Evolutionary conservation across 371 early-diverging fungal genomes (phyloP).

Genomic region (Mortierella sp.): DNA sequence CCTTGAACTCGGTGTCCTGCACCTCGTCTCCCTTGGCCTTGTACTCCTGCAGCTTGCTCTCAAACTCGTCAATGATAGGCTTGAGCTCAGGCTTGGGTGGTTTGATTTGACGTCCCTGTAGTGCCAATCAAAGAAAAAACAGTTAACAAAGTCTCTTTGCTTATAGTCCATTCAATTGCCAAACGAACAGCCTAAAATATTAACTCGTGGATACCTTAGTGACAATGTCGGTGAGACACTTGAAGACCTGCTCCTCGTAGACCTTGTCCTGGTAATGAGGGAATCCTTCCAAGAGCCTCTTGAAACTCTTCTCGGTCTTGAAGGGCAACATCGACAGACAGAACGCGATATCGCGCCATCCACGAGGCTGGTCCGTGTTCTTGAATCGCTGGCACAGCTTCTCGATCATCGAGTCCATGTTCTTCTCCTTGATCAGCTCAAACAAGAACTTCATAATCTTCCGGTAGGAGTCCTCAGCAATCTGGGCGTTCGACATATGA

Average conservation of each 20-base stretch:
- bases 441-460: slow-evolving; percentile 95
- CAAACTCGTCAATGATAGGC: slow-evolving; percentile 85
- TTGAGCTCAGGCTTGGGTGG: slow-evolving; percentile 81
- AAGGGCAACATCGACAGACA: slow-evolving; percentile 91
- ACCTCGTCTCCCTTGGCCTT: slow-evolving; percentile 59
- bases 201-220: slow-evolving; percentile 70
- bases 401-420: slow-evolving; percentile 94
- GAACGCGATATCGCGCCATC: slow-evolving; percentile 94
- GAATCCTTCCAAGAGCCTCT: slow-evolving; percentile 84
- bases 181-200: background rate
- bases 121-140: background rate
- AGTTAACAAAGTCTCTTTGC: background rate
- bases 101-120: slow-evolving; percentile 74
- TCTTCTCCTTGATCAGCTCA: slow-evolving; percentile 95
- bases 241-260: slow-evolving; percentile 84
- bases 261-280: slow-evolving; percentile 91
- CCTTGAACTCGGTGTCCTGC: slow-evolving; percentile 46
- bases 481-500: slow-evolving; percentile 79
- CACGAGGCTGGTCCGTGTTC: slow-evolving; percentile 78
- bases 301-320: slow-evolving; percentile 86
- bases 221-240: slow-evolving; percentile 86
- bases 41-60: slow-evolving; percentile 72
- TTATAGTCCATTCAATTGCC: background rate
- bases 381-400: slow-evolving; percentile 95
- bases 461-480: slow-evolving; percentile 84